Conservation (phyloP, 202 grass and related monocot genomes). For the Setaria viridis region DNA sequence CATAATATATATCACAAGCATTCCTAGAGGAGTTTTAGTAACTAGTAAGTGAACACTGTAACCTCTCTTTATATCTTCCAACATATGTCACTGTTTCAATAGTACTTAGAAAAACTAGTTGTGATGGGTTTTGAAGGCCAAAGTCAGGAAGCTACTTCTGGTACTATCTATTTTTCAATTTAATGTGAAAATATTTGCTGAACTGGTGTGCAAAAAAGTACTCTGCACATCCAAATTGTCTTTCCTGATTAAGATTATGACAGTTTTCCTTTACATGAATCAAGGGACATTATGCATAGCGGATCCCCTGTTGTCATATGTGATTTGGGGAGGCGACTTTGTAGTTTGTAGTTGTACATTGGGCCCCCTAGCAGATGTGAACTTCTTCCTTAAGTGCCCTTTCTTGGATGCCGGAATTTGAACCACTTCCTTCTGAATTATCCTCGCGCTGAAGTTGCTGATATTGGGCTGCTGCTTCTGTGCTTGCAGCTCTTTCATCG, state of each 20-base stretch:
- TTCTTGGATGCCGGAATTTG: slow-evolving; percentile 16
- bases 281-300: not conserved
- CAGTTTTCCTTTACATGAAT: not conserved
- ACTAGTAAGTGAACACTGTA: not conserved
- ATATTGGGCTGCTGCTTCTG: slow-evolving; percentile 42
- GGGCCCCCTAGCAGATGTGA: slow-evolving; percentile 34
- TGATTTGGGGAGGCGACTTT: slow-evolving; percentile 8
- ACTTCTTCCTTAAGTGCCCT: slow-evolving; percentile 26
- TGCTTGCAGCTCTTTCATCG: not conserved
- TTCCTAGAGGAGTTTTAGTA: not conserved
- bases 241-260: not conserved
- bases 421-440: slow-evolving; percentile 16
- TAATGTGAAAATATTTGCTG: slow-evolving; percentile 17
- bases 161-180: not conserved
- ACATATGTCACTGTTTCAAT: not conserved
- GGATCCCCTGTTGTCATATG: not conserved
- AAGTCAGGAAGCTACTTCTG: not conserved
- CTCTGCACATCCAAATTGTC: not conserved
- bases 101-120: slow-evolving; percentile 7
- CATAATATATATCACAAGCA: not conserved
- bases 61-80: not conserved
- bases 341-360: slow-evolving; percentile 13
- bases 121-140: not conserved
- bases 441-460: slow-evolving; percentile 41
- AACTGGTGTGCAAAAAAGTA: slow-evolving; percentile 14